Conservation (phyloP, 257 asterid species). For the Fraxinus quadrangulata region DNA sequence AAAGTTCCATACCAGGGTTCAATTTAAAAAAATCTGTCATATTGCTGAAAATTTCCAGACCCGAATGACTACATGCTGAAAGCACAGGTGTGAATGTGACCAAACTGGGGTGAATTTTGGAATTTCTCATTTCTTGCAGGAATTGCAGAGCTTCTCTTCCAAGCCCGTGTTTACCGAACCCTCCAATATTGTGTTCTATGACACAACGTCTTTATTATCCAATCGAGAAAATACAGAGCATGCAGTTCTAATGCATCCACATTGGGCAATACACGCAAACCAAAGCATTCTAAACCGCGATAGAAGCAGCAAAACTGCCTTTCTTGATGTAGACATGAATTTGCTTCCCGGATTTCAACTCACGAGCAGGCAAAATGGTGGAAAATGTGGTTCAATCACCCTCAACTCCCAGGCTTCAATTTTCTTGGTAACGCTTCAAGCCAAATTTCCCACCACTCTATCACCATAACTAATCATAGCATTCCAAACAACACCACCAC, state of each 20-base stretch:
- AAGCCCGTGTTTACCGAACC: conserved; percentile 40
- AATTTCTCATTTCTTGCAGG: conserved; percentile 34
- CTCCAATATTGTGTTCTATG: conserved; percentile 53
- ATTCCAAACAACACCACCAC: conserved; percentile 41
- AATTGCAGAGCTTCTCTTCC: conserved; percentile 39
- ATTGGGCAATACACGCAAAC: conserved; percentile 43
- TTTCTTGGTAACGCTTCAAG: conserved; percentile 31
- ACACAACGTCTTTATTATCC: conserved; percentile 36
- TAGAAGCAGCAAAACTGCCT: conserved; percentile 4
- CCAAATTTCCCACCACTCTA: conserved; percentile 24
- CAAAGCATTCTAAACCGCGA: conserved; percentile 38
- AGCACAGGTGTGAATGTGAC: conserved; percentile 39
- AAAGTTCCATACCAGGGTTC: conserved; percentile 38
- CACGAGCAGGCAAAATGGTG: conserved; percentile 34
- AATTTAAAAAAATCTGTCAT: conserved; percentile 33
- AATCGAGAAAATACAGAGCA: conserved; percentile 31
- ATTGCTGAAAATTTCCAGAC: conserved; percentile 30
- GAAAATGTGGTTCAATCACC: conserved; percentile 37
- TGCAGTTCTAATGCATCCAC: conserved; percentile 36
- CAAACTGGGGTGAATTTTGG: conserved; percentile 31
- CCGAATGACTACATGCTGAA: conserved; percentile 54
- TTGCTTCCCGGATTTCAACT: conserved; percentile 39
- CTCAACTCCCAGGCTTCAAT: conserved; percentile 33
- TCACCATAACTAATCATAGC: conserved; percentile 45
- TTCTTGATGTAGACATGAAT: conserved; percentile 35